phyloP scores from a whole-genome alignment of 108 stramenopile species.

The Aurantiochytrium sp. region DNA sequence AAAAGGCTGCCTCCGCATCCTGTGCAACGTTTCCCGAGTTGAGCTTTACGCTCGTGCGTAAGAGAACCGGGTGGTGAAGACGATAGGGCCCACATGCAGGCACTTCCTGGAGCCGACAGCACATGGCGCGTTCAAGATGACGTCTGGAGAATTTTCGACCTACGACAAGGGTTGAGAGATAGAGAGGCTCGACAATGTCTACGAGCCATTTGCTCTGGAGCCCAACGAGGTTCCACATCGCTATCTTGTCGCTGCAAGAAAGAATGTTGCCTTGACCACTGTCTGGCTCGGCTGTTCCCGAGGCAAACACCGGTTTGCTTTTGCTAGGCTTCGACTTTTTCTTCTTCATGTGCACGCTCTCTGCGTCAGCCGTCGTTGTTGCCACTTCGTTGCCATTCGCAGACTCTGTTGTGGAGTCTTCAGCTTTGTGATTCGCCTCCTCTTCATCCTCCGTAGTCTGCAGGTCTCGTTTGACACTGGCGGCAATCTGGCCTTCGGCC shows the following conservation, averaged over 20 bases:
- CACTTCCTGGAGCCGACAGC: conserved; percentile 1
- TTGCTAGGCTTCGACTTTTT: not conserved
- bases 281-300: not conserved
- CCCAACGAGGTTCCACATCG: conserved; percentile 6
- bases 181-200: not conserved
- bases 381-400: too few species aligned
- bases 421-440: not conserved
- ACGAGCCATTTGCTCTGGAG: not conserved
- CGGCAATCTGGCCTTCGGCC: not conserved
- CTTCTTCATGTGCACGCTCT: not conserved
- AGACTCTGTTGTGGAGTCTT: too few species aligned
- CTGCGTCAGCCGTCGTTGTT: not conserved
- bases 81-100: not conserved
- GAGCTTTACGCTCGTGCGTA: not conserved
- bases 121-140: not conserved
- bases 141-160: not conserved
- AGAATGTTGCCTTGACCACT: not conserved
- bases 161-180: not conserved
- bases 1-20: not conserved
- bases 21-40: not conserved
- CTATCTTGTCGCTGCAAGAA: conserved; percentile 25
- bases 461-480: not conserved
- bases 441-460: not conserved
- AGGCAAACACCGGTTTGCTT: not conserved
- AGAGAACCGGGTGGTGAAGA: not conserved